phyloP scores from a whole-genome alignment of 192 early-diverging fungal species.

The Coemansia sp. region DNA sequence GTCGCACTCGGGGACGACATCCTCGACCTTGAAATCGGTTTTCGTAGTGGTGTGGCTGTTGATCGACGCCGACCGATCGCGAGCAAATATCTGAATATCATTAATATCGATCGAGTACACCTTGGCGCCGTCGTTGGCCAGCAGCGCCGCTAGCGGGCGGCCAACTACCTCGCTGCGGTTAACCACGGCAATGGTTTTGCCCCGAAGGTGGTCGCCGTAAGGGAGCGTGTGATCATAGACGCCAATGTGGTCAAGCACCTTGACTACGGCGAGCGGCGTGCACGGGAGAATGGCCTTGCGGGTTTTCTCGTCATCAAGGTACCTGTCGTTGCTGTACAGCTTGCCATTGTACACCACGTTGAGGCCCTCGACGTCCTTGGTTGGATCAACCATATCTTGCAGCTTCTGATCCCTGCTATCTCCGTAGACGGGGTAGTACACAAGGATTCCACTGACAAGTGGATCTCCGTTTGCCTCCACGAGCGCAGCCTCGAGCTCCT shows the following conservation, averaged over 20 bases:
- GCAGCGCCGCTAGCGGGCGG: constrained; percentile 89
- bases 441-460: constrained; percentile 89
- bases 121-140: constrained; percentile 98
- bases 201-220: constrained; percentile 93
- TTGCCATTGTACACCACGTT: constrained; percentile 93
- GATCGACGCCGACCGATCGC: constrained; percentile 61
- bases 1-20: constrained; percentile 82
- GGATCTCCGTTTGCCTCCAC: constrained; percentile 84
- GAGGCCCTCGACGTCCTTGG: constrained; percentile 96
- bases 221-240: constrained; percentile 85
- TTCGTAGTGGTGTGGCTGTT: constrained; percentile 66
- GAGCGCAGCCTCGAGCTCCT: constrained; percentile 80
- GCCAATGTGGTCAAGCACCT: constrained; percentile 92
- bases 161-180: constrained; percentile 98
- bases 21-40: constrained; percentile 65
- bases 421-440: constrained; percentile 98
- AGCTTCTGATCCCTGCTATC: constrained; percentile 91
- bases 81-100: constrained; percentile 75
- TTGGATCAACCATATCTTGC: constrained; percentile 80
- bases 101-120: constrained; percentile 93
- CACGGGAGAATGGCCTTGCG: constrained; percentile 97
- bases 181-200: constrained; percentile 85
- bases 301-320: constrained; percentile 71
- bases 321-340: constrained; percentile 95
- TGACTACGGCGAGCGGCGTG: constrained; percentile 95